These are phyloP conservation scores for Pseudocercospora macadamiae DNA, from an alignment of 2,329 filamentous ascomycete genomes.

Conservation along the genomic window DNA sequence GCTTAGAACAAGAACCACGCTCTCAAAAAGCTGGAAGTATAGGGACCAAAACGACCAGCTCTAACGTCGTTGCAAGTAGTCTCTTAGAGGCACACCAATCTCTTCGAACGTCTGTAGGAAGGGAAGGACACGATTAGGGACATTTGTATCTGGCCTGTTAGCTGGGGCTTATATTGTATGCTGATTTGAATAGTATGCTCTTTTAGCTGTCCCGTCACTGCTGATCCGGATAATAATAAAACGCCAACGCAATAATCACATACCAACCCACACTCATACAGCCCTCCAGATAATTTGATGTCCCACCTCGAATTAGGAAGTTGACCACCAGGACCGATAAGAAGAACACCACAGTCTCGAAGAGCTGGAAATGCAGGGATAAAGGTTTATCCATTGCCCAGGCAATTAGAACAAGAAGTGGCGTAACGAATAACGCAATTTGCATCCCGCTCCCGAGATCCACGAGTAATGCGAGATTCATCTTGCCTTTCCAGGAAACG, in stretches of 20 bases:
- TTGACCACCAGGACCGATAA: slow-evolving; percentile 84
- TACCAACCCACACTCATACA: slow-evolving; percentile 61
- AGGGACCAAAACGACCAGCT: too few species aligned
- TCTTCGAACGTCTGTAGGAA: too few species aligned
- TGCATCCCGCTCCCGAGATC: slow-evolving; percentile 58
- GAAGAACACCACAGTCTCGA: slow-evolving; percentile 85
- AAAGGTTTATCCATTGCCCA: slow-evolving; percentile 57
- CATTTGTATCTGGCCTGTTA: too few species aligned
- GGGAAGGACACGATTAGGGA: too few species aligned
- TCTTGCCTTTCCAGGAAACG: slow-evolving; percentile 59
- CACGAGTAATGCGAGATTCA: slow-evolving; percentile 59
- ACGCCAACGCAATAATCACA: slow-evolving; percentile 62
- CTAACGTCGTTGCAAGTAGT: too few species aligned
- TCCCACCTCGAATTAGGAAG: slow-evolving; percentile 80
- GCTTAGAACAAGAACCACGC: too few species aligned
- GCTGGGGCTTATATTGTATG: too few species aligned
- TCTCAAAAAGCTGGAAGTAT: too few species aligned
- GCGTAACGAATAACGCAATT: slow-evolving; percentile 61
- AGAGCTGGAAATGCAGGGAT: slow-evolving; percentile 80
- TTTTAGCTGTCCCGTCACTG: too few species aligned
- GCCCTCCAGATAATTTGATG: slow-evolving; percentile 85
- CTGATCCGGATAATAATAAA: slow-evolving; percentile 58
- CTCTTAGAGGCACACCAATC: too few species aligned
- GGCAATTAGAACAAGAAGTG: slow-evolving; percentile 58
- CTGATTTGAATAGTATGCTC: too few species aligned